A percentile compares a stretch with the other conserved stretches of the same genome.
These are phyloP conservation scores for Xylaria sp. DNA, from an alignment of 2,329 filamentous ascomycete species.

Conservation along the genomic window DNA sequence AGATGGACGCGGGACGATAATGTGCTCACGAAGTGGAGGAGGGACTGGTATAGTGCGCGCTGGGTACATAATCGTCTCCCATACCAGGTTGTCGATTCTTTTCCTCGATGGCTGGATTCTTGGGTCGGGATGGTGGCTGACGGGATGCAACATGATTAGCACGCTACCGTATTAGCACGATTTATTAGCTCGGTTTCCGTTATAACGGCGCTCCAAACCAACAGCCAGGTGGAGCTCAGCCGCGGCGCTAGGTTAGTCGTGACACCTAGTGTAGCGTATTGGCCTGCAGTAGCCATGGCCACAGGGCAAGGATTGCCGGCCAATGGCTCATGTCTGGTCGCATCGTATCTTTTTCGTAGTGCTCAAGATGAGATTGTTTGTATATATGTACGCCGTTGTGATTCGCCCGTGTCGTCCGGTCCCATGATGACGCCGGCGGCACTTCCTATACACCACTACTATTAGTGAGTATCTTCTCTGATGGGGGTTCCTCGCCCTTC, in stretches of 20 bases:
- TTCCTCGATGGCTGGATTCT: conserved; percentile 9
- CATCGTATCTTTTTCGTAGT: conserved; percentile 7
- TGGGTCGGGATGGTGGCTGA: conserved; percentile 30
- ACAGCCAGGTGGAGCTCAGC: conserved; percentile 15
- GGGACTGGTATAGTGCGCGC: not conserved
- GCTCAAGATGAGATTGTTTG: conserved; percentile 9
- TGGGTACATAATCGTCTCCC: conserved; percentile 3
- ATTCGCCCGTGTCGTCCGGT: conserved; percentile 7
- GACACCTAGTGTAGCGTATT: conserved; percentile 5
- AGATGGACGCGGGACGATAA: not conserved
- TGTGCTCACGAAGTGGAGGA: not conserved
- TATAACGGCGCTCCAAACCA: conserved; percentile 22
- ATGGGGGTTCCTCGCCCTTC: not conserved
- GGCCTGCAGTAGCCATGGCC: not conserved
- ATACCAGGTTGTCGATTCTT: conserved; percentile 10
- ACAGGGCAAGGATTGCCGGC: conserved; percentile 25
- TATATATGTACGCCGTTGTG: not conserved
- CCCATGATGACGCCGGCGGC: conserved; percentile 10
- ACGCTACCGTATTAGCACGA: conserved; percentile 5
- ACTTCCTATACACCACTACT: not conserved
- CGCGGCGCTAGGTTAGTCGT: conserved; percentile 11
- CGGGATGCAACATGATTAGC: conserved; percentile 30
- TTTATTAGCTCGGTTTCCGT: conserved; percentile 13
- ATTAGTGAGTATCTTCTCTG: not conserved
- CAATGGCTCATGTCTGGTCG: conserved; percentile 7